Base-by-base conservation (phyloP, 73 alveolate genomes). In the Durusdinium trenchii region DNA sequence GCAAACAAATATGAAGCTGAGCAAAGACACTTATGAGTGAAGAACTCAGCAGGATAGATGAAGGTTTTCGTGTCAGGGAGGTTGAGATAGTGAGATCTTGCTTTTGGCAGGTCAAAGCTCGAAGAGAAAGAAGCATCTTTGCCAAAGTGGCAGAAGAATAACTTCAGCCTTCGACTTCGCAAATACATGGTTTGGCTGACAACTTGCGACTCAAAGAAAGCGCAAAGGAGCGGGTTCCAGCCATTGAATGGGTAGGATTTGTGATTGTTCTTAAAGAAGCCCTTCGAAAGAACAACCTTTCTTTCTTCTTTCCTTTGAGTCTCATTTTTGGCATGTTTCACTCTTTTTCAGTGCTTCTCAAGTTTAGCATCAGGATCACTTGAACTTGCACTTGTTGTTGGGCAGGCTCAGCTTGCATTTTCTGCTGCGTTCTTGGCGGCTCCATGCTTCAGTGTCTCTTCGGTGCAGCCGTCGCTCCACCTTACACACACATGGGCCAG, bases 51-150 rank as follows among this genome's bases (percentile, higher is more conserved):
- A n/a, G n/a, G n/a, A n/a, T n/a, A n/a, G n/a, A n/a, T n/a, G n/a
- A n/a, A n/a, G n/a, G n/a, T n/a, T n/a, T n/a, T n/a, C n/a, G n/a
- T n/a, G n/a, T n/a, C n/a, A n/a, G n/a, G n/a, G n/a, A n/a, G n/a
- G n/a, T n/a, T n/a, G n/a, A n/a, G n/a, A n/a, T n/a, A n/a, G n/a
- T n/a, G n/a, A n/a, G n/a, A n/a, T 73, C 35, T 12, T 38, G 52
- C 12, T 3, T 42, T 40, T 47, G 51, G 6, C 61, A 83, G 94
- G 94, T 52, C n/a, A 38, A 52, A 84, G 46, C 51, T 84, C 52
- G 94, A 84, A 84, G 94, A 48, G 76, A 47, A n/a, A n/a, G 94
- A 84, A 84, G 94, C 94, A 36, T 73, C 76, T n/a, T 51, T 84
- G 76, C 94, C 73, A n/a, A 48, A 51, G 28, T 42, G 94, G 94